A percentile compares a stretch with the other conserved stretches of the same genome.
Evolutionary conservation across 148 eudicot genomes (phyloP).

Genomic region (Simmondsia chinensis): DNA sequence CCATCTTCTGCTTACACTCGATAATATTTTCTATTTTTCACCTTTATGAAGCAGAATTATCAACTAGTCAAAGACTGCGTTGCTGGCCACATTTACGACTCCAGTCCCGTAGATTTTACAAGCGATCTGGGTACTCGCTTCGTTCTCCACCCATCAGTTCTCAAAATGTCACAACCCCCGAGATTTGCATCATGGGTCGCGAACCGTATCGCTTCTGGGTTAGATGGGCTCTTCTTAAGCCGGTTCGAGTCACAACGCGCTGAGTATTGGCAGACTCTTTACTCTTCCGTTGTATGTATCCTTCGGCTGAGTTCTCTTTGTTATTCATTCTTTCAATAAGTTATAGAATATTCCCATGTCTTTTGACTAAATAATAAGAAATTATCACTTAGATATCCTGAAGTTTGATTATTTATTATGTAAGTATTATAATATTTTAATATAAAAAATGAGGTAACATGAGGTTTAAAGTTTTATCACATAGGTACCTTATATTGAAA

Average conservation of each 20-base stretch:
- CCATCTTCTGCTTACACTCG: no score
- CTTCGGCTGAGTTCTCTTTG: slow-evolving; percentile 1
- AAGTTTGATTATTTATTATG: no score
- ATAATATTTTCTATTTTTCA: no score
- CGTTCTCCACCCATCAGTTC: slow-evolving; percentile 68
- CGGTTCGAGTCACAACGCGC: slow-evolving; percentile 86
- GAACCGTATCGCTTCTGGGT: slow-evolving; percentile 51
- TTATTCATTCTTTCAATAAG: not conserved
- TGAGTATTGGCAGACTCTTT: slow-evolving; percentile 94
- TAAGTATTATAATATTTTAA: no score
- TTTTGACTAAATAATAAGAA: no score
- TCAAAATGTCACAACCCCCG: slow-evolving; percentile 63
- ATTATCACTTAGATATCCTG: no score
- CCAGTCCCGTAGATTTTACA: slow-evolving; percentile 77
- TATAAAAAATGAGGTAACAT: no score
- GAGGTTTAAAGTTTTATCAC: no score
- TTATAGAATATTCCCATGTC: no score
- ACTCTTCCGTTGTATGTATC: slow-evolving; percentile 71
- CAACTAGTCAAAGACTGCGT: slow-evolving; percentile 58
- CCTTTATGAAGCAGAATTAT: slow-evolving; percentile 44
- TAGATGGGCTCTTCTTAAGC: slow-evolving; percentile 74
- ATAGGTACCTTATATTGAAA: no score
- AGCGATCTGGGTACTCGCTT: slow-evolving; percentile 79
- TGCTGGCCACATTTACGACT: slow-evolving; percentile 83
- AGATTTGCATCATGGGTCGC: slow-evolving; percentile 60